These are phyloP conservation scores for Dendrobium nobile DNA, from an alignment of 106 monocot species.

Conservation along the genomic window DNA sequence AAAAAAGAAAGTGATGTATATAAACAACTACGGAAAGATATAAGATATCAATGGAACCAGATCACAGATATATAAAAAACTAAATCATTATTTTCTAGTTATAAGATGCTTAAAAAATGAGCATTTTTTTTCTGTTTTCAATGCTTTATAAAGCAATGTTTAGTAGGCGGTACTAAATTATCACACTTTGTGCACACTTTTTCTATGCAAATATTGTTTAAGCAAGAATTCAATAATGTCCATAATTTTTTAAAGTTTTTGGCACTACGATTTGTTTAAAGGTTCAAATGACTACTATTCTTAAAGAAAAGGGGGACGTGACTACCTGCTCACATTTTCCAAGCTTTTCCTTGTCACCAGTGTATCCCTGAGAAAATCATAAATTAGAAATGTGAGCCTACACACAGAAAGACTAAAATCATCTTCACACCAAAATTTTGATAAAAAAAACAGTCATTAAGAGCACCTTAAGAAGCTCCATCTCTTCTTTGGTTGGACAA, in stretches of 20 bases:
- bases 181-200: neutral
- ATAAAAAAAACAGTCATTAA: neutral
- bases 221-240: neutral
- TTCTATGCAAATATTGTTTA: neutral
- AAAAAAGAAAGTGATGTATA: no score
- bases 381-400: neutral
- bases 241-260: neutral
- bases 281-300: neutral
- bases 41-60: no score
- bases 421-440: neutral
- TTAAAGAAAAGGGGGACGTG: neutral
- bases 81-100: no score
- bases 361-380: conserved; percentile 4
- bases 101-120: no score
- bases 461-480: conserved; percentile 31
- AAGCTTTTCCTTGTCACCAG: conserved; percentile 13
- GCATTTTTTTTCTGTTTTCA: no score
- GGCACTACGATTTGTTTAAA: neutral
- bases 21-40: no score
- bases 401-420: neutral
- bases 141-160: neutral
- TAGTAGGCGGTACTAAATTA: neutral
- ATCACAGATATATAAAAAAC: no score
- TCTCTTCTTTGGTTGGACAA: conserved; percentile 32
- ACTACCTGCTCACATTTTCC: conserved; percentile 14